Conservation (phyloP, 2,329 filamentous ascomycete genomes). For the Coniochaeta prunicola region DNA sequence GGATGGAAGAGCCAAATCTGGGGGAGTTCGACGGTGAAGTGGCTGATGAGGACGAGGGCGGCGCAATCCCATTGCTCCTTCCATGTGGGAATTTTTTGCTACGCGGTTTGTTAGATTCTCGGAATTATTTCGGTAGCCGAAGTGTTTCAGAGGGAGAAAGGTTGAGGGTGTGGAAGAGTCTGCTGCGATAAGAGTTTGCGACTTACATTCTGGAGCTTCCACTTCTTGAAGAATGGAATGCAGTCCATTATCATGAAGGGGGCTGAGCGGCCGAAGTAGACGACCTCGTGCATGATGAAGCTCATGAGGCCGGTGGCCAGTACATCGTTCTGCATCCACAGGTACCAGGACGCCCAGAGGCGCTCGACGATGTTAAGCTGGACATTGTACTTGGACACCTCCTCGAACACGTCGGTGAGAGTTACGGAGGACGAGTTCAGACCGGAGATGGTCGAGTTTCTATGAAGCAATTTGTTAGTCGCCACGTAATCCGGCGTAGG, state of each 20-base stretch:
- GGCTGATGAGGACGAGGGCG: constrained; percentile 82
- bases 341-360: constrained; percentile 93
- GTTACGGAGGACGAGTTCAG: constrained; percentile 44
- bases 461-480: constrained; percentile 4
- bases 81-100: constrained; percentile 80
- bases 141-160: not conserved
- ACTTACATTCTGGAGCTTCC: constrained; percentile 85
- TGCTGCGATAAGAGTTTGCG: not conserved
- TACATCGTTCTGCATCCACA: constrained; percentile 96
- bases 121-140: not conserved
- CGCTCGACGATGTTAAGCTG: constrained; percentile 81
- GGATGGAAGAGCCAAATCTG: constrained; percentile 99
- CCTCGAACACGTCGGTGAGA: constrained; percentile 48
- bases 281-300: constrained; percentile 85
- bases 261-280: constrained; percentile 89
- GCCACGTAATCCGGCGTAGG: not conserved
- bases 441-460: constrained; percentile 39
- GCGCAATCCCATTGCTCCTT: constrained; percentile 95
- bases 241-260: constrained; percentile 91
- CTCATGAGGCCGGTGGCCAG: constrained; percentile 97
- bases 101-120: constrained; percentile 14
- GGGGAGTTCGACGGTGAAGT: constrained; percentile 96
- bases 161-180: no score
- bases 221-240: constrained; percentile 82
- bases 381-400: constrained; percentile 68